phyloP scores from a whole-genome alignment of 495 filamentous ascomycete genomes.

The Gamarada debralockiae region DNA sequence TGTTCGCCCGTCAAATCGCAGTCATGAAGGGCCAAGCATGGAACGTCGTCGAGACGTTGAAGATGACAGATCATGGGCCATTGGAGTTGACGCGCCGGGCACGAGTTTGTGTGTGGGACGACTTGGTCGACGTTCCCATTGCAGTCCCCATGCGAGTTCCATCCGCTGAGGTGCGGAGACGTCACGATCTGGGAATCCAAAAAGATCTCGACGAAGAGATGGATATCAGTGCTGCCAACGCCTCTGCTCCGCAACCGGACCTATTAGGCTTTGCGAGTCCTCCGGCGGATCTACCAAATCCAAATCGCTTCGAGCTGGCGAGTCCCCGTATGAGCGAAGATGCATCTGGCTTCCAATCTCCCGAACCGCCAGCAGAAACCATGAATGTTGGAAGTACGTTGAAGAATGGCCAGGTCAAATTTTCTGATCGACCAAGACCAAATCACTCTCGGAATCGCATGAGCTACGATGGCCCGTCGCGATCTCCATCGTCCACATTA shows the following conservation, averaged over 20 bases:
- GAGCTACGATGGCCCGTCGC: constrained; percentile 38
- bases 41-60: constrained; percentile 97
- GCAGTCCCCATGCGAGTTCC: constrained; percentile 84
- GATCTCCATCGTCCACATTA: constrained; percentile 8
- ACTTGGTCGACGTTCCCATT: constrained; percentile 91
- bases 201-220: constrained; percentile 59
- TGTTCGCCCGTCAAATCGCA: constrained; percentile 95
- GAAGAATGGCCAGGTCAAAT: constrained; percentile 17
- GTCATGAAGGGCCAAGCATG: constrained; percentile 99
- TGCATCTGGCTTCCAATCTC: constrained; percentile 2
- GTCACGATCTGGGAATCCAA: constrained; percentile 40
- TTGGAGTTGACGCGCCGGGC: constrained; percentile 87
- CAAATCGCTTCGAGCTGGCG: constrained; percentile 80
- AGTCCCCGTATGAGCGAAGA: constrained; percentile 36
- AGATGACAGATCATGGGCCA: constrained; percentile 86
- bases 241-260: constrained; percentile 58
- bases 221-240: constrained; percentile 78
- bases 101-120: constrained; percentile 96
- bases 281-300: constrained; percentile 67
- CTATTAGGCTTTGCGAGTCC: constrained; percentile 63
- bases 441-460: constrained; percentile 18
- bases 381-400: constrained; percentile 5
- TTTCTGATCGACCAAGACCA: constrained; percentile 17
- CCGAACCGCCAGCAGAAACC: constrained; percentile 9
- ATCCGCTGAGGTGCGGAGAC: constrained; percentile 69